Percentiles rank a stretch among this genome's conserved stretches.
Evolutionary conservation across 306 rosid genomes (phyloP).

Genomic region (Prunus campanulata): DNA sequence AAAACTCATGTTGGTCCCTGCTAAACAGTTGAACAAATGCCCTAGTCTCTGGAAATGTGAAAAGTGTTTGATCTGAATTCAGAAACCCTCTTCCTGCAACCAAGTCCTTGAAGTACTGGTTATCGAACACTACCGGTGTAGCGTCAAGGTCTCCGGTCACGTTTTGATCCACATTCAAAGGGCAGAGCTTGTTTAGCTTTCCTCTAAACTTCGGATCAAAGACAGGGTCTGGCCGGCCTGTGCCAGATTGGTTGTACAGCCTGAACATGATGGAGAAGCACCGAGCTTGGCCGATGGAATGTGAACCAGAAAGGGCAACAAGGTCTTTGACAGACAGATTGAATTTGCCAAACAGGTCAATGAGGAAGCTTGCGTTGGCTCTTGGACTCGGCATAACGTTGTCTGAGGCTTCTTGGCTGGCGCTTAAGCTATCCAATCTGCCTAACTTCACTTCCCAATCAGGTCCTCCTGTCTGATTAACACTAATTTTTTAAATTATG

Average conservation of each 20-base stretch:
- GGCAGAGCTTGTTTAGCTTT: slow-evolving; percentile 59
- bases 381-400: slow-evolving; percentile 91
- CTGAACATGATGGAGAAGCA: slow-evolving; percentile 93
- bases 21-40: slow-evolving; percentile 50
- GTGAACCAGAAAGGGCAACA: slow-evolving; percentile 91
- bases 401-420: slow-evolving; percentile 65
- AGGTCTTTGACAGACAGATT: slow-evolving; percentile 58
- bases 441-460: slow-evolving; percentile 80
- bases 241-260: slow-evolving; percentile 82
- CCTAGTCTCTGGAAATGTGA: slow-evolving; percentile 43
- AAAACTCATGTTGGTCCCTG: slow-evolving; percentile 42
- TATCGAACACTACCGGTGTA: slow-evolving; percentile 69
- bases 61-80: slow-evolving; percentile 87
- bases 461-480: slow-evolving; percentile 82
- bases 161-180: slow-evolving; percentile 63
- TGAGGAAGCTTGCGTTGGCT: slow-evolving; percentile 69
- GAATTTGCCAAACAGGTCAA: slow-evolving; percentile 48
- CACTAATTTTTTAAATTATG: not conserved
- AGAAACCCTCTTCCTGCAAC: slow-evolving; percentile 73
- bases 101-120: slow-evolving; percentile 88
- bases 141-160: slow-evolving; percentile 71
- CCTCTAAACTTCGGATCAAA: slow-evolving; percentile 48
- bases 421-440: slow-evolving; percentile 76
- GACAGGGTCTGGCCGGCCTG: slow-evolving; percentile 69
- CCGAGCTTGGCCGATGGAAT: slow-evolving; percentile 80